Conservation (phyloP, 1,139 yeast genomes). For the Groenewaldozyma sp. region DNA sequence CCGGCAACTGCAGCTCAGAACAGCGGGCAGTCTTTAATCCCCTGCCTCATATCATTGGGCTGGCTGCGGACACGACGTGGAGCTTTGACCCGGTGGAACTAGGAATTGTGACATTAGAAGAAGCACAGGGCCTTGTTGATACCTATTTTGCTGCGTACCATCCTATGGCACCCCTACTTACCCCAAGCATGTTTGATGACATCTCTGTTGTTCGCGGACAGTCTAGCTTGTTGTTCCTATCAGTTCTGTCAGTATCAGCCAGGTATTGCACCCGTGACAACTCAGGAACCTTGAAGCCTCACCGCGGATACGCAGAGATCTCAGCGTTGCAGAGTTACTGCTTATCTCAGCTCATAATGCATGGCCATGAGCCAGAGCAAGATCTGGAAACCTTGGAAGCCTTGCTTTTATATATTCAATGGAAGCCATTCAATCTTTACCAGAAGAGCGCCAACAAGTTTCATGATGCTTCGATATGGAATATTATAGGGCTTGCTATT, state of each 20-base stretch:
- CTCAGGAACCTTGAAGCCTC: no score
- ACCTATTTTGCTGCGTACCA: constrained; percentile 3
- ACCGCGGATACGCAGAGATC: no score
- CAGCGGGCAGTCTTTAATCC: no score
- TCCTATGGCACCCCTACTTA: constrained; percentile 4
- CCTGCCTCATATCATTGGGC: no score
- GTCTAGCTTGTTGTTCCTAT: neutral
- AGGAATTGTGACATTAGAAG: neutral
- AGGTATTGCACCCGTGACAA: neutral
- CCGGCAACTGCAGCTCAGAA: neutral
- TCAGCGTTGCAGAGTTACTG: neutral
- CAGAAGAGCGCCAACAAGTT: neutral
- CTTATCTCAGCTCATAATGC: neutral
- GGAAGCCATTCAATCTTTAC: constrained; percentile 3
- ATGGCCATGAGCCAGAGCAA: neutral
- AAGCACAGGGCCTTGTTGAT: constrained; percentile 1
- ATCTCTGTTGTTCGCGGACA: neutral
- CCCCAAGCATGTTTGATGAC: neutral
- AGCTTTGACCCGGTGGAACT: constrained; percentile 1
- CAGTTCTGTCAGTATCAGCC: constrained; percentile 1
- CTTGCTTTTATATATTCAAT: constrained; percentile 2
- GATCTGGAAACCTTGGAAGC: constrained; percentile 2
- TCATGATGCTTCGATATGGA: constrained; percentile 15
- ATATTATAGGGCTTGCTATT: constrained; percentile 20
- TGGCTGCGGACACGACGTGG: no score